phyloP scores from a whole-genome alignment of 2,329 filamentous ascomycete genomes.

The Diaporthe ilicicola region DNA sequence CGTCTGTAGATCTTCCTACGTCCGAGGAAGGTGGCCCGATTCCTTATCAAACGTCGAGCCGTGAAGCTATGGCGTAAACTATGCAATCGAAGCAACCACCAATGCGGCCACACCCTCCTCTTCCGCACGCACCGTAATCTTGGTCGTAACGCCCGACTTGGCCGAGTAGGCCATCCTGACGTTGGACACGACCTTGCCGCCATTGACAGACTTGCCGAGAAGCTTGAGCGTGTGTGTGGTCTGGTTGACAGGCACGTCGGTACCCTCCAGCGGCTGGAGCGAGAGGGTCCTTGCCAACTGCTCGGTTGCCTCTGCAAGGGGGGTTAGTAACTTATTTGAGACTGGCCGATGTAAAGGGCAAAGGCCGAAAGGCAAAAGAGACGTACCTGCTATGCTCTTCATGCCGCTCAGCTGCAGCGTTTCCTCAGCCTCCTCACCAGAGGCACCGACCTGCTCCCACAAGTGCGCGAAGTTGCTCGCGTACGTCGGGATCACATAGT shows the following conservation, averaged over 20 bases:
- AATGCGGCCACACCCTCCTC: constrained; percentile 89
- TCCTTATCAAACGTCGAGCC: background rate
- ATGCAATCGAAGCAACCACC: constrained; percentile 86
- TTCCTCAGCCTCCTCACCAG: constrained; percentile 89
- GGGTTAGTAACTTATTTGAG: constrained; percentile 16
- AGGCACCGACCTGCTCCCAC: constrained; percentile 92
- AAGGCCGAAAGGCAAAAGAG: background rate
- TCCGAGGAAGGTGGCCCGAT: background rate
- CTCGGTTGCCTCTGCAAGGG: constrained; percentile 83
- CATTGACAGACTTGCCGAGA: constrained; percentile 92
- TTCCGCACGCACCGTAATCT: constrained; percentile 91
- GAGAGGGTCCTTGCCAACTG: constrained; percentile 87
- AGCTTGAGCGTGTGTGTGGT: constrained; percentile 95
- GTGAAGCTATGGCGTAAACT: constrained; percentile 44
- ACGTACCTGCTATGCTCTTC: constrained; percentile 90
- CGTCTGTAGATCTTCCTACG: background rate
- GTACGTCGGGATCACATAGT: constrained; percentile 94
- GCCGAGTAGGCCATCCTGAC: constrained; percentile 94
- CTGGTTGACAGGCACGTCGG: constrained; percentile 86
- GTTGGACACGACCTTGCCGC: constrained; percentile 85
- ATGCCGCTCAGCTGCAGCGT: constrained; percentile 87
- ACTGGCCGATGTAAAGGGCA: background rate
- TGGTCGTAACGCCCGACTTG: constrained; percentile 94
- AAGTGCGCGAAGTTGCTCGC: constrained; percentile 95
- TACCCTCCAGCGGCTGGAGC: constrained; percentile 92